Evolutionary conservation across 805 yeast species (phyloP), one percentile per base, ranked within the genome.

Genomic region (Yarrowia sp.): DNA sequence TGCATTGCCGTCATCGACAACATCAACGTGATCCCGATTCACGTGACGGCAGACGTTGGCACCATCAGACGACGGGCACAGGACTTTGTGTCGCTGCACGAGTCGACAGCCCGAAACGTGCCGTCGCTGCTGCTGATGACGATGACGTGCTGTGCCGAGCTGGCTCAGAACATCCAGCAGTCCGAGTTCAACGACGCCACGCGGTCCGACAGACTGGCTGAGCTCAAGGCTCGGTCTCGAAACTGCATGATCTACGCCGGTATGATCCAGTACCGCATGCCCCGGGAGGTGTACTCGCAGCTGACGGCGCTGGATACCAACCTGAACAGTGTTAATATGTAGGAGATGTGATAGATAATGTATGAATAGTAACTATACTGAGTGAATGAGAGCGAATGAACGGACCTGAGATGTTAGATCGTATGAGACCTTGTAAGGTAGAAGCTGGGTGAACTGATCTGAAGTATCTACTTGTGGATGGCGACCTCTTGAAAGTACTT

Each of bases 241-340:
- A 90, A 90, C 73, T 88, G 96, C 73, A 90, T 92, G 91, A 84
- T 92, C 3, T 93, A 87, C 72, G 96, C 97, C 6, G 98, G 97
- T 64, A 87, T 93, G 85, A 86, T 92, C 35, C 96, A 90, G 74
- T 91, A 88, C 74, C 86, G 87, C 71, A 90, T 92, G 96, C 66
- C 70, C 22, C 76, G 80, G 62, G 96, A 90, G 68, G 85, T 90
- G 0, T 90, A 88, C 71, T 84, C 88, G 67, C 80, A 84, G 41
- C 76, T 88, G 69, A 84, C 87, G 31, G 82, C 80, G 65, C 74
- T 88, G 63, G 96, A 88, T n/a, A 53, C 60, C 14, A 53, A 53
- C 8, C 13, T 53, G 18, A 53, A 24, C 19, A 36, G 60, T 24
- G 32, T 53, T 5, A 32, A 49, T 12, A 49, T 49, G 41, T 49